phyloP scores from a whole-genome alignment of 139 green algal species.

The Pseudopediastrum boryanum region DNA sequence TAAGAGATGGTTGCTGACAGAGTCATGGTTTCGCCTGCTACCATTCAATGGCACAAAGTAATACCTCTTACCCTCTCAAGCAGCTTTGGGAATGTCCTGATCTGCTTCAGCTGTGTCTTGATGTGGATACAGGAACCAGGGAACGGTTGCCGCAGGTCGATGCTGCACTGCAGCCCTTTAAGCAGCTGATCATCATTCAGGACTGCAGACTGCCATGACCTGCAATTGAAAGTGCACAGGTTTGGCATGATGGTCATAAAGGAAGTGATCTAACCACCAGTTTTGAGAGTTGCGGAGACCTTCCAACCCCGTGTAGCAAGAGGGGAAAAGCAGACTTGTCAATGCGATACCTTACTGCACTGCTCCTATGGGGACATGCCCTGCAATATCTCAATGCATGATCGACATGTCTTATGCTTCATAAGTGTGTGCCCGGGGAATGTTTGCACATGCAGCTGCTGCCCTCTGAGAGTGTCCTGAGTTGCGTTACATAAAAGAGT shows the following conservation, averaged over 20 bases:
- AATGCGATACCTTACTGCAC: background rate
- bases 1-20: background rate
- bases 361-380: no score
- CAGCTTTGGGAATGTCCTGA: constrained; percentile 15
- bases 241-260: background rate
- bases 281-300: background rate
- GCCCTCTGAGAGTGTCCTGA: background rate
- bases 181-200: constrained; percentile 32
- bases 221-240: constrained; percentile 1
- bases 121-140: background rate
- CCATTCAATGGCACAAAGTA: background rate
- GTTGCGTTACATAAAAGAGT: background rate
- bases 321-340: background rate
- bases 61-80: constrained; percentile 15
- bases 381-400: background rate
- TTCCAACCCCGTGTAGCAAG: background rate
- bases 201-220: constrained; percentile 20
- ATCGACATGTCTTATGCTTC: background rate
- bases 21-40: background rate
- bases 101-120: background rate
- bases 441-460: background rate
- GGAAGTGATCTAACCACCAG: background rate
- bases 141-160: background rate
- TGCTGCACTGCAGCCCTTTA: background rate
- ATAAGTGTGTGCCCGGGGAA: background rate